Evolutionary conservation across 495 filamentous ascomycete genomes (phyloP), one percentile per base, ranked within the genome.

Genomic region (Penicillium lividum): DNA sequence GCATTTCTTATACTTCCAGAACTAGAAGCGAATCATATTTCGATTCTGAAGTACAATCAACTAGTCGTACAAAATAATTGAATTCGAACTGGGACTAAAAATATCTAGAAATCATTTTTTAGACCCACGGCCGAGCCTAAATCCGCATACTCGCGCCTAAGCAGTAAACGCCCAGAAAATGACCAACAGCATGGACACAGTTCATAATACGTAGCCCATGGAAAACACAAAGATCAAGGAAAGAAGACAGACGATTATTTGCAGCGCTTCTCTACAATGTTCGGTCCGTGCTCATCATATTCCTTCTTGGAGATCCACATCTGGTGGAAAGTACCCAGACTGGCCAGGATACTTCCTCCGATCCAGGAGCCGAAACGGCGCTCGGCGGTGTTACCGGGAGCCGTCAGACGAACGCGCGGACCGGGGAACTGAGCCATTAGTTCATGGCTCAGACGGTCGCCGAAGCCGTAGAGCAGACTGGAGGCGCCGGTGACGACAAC

Each of bases 311-410:
- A 91, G 60, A 99, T 92, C 94, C 94, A 99, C 89, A 98, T 90
- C 73, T 97, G 93, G 78, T 99, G 94, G 73, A 99, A 99, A n/a
- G 91, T 96, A 8, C 95, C 95, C 78, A 99, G 73, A 75, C 92
- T 97, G 3, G 89, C 93, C 65, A 98, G 77, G 62, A 99, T 97
- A 77, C 92, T 97, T 13, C 94, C 94, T 27, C 94, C 94, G 60
- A 99, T 89, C 95, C 95, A 99, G 30, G 88, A 86, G 11, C 89
- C 92, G 72, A 93, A 98, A 56, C 89, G 85, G 51, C 94, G 77
- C 82, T 99, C 94, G 11, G 86, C 85, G 0, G 86, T 88, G 64
- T 92, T 85, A n/a, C 91, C 89, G 11, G 92, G 85, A 4, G 93
- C 90, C 30, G 89, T 86, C 42, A 98, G 82, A 70, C 91, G 86